Percentiles rank a stretch among this genome's conserved stretches.
Evolutionary conservation across 768 basidiomycete genomes (phyloP).

Genomic region (Russula dissimulans): DNA sequence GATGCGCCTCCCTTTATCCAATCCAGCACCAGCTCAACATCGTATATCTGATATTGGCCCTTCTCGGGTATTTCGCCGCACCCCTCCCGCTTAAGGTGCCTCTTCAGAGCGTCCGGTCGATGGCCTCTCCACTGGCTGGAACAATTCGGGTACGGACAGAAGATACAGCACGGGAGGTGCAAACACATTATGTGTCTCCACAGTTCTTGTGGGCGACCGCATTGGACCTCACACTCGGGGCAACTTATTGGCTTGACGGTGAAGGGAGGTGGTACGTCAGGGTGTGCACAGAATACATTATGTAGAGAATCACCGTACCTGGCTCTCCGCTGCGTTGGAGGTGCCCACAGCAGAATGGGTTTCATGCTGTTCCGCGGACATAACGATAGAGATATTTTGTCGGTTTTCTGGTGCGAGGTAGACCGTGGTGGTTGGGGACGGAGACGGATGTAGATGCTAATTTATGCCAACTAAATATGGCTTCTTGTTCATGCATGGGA

Average conservation of each 20-base stretch:
- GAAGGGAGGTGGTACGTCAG: background rate
- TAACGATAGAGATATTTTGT: no score
- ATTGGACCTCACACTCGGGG: background rate
- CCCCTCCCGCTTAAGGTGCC: background rate
- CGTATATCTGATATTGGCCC: background rate
- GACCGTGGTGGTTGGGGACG: no score
- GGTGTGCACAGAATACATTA: no score
- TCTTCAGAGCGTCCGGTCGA: background rate
- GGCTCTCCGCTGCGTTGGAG: no score
- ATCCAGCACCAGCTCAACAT: background rate
- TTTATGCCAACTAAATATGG: no score
- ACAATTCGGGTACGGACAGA: background rate
- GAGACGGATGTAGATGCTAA: no score
- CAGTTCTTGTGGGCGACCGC: background rate
- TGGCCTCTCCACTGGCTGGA: background rate
- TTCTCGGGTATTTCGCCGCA: background rate
- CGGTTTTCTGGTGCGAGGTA: no score
- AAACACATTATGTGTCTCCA: background rate
- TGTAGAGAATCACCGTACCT: no score
- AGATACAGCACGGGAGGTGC: background rate
- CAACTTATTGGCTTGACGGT: background rate
- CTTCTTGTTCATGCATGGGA: background rate
- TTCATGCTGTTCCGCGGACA: no score
- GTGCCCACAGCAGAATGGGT: no score
- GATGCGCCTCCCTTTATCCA: background rate